These are phyloP conservation scores for Chrysoporthe austroafricana DNA, from an alignment of 2,329 filamentous ascomycete species.

Conservation along the genomic window DNA sequence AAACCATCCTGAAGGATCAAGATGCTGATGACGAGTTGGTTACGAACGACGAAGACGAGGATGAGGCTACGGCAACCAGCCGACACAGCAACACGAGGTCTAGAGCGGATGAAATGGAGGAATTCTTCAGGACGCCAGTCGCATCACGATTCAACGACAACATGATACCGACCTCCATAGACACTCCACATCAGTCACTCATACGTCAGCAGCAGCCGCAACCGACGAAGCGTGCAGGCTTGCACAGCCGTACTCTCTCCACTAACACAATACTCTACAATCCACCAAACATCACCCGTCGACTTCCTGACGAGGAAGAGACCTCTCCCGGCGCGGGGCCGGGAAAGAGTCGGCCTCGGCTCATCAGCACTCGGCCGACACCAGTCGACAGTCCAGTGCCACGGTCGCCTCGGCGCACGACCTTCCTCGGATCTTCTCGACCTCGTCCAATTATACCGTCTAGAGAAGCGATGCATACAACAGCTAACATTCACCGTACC, in stretches of 20 bases:
- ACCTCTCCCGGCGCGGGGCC: conserved; percentile 42
- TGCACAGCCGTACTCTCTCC: conserved; percentile 76
- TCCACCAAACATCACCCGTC: conserved; percentile 47
- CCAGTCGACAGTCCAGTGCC: conserved; percentile 44
- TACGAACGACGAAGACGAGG: conserved; percentile 75
- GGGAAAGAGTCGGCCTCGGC: conserved; percentile 38
- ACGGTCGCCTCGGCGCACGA: conserved; percentile 53
- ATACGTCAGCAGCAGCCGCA: conserved; percentile 32
- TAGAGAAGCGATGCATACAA: conserved; percentile 57
- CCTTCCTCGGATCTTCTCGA: conserved; percentile 49
- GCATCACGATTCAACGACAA: conserved; percentile 43
- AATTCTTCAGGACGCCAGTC: conserved; percentile 60
- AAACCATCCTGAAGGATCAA: conserved; percentile 63
- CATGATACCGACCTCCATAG: conserved; percentile 38
- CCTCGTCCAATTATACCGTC: conserved; percentile 61
- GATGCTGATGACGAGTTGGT: conserved; percentile 91
- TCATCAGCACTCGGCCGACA: conserved; percentile 44
- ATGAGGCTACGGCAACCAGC: conserved; percentile 43
- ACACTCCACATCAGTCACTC: conserved; percentile 33
- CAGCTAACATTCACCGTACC: conserved; percentile 52
- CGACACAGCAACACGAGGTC: conserved; percentile 26
- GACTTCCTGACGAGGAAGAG: conserved; percentile 39
- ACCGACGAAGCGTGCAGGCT: conserved; percentile 41
- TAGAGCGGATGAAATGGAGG: conserved; percentile 44
- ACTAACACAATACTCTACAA: conserved; percentile 85